Base-by-base conservation (phyloP, 73 alveolate genomes). In the Paramecium tetraurelia region DNA sequence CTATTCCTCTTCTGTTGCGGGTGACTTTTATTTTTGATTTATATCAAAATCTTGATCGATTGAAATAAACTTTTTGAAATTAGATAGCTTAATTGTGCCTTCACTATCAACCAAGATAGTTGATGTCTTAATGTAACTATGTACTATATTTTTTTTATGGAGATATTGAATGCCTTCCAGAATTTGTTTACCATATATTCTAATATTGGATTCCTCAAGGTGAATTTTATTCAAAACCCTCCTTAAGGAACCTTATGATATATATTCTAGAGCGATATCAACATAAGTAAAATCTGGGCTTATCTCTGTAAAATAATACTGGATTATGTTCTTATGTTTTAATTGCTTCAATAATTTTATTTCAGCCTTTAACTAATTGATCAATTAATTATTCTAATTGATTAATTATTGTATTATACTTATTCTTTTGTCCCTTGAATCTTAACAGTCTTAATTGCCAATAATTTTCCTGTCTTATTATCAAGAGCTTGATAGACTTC, bases 361-460 rank as follows among this genome's bases (percentile, higher is more conserved):
- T 75, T 94, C 97, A n/a, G 50, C 35, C 57, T 93, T 83, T 16
- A 94, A 58, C 5, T 83, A 29, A 27, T 31, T 16, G 8, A 94
- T 69, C 36, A 35, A 86, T 50, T 58, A 18, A 36, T 27, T 29
- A 16, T 58, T 43, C 83, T 40, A 59, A 53, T 3, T 53, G 14
- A 18, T 46, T 63, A 35, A 35, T 92, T 70, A 70, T 71, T 71
- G 29, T 16, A 31, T 40, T 4, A 35, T 84, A 85, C 86, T 24
- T 58, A 24, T 29, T 85, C 89, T 40, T 29, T 40, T 12, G 33
- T 53, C 43, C 92, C 92, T 85, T 77, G 57, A 16, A 95, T 92
- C 48, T 94, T 92, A 24, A 95, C 93, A 14, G 93, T 85, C 80
- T 96, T 96, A 58, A 98, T 96, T 4, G 99, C 99, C 29, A 92